phyloP scores from a whole-genome alignment of 169 alveolate genomes.

The Cytauxzoon felis region DNA sequence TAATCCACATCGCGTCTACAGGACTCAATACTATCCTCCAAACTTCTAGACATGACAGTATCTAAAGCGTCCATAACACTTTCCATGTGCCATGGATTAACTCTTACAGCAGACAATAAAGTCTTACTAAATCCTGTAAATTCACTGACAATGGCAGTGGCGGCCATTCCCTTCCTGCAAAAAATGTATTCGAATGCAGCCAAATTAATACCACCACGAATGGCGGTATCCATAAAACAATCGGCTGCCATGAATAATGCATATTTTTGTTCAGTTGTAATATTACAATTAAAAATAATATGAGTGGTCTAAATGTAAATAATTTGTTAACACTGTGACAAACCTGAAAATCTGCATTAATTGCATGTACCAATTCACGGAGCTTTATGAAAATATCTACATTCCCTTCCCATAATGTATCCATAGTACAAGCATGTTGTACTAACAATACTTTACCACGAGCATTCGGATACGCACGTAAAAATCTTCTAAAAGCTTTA shows the following conservation, averaged over 20 bases:
- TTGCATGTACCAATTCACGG: slow-evolving; percentile 11
- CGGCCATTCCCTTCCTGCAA: slow-evolving; percentile 52
- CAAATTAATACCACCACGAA: slow-evolving; percentile 78
- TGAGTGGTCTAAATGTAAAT: slow-evolving; percentile 6
- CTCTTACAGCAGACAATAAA: slow-evolving; percentile 68
- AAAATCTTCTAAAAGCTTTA: slow-evolving; percentile 65
- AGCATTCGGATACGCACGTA: slow-evolving; percentile 59
- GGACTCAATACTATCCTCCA: slow-evolving; percentile 16
- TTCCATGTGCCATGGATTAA: slow-evolving; percentile 78
- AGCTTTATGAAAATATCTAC: slow-evolving; percentile 4
- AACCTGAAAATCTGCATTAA: slow-evolving; percentile 29
- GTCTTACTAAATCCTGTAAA: slow-evolving; percentile 77
- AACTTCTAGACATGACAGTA: slow-evolving; percentile 39
- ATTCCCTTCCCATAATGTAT: slow-evolving; percentile 59
- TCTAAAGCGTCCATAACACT: slow-evolving; percentile 73
- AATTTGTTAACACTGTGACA: neutral
- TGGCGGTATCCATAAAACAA: slow-evolving; percentile 75
- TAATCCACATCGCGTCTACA: slow-evolving; percentile 55
- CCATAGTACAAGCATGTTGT: slow-evolving; percentile 64
- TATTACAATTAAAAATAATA: slow-evolving; percentile 25
- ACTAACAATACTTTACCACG: slow-evolving; percentile 66
- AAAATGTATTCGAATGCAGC: slow-evolving; percentile 71
- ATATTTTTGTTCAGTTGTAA: slow-evolving; percentile 58
- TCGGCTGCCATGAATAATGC: slow-evolving; percentile 73
- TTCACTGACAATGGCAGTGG: slow-evolving; percentile 70